Percentiles rank a stretch among this genome's conserved stretches.
phyloP scores from a whole-genome alignment of 2,329 filamentous ascomycete species.

The Escovopsis weberi region DNA sequence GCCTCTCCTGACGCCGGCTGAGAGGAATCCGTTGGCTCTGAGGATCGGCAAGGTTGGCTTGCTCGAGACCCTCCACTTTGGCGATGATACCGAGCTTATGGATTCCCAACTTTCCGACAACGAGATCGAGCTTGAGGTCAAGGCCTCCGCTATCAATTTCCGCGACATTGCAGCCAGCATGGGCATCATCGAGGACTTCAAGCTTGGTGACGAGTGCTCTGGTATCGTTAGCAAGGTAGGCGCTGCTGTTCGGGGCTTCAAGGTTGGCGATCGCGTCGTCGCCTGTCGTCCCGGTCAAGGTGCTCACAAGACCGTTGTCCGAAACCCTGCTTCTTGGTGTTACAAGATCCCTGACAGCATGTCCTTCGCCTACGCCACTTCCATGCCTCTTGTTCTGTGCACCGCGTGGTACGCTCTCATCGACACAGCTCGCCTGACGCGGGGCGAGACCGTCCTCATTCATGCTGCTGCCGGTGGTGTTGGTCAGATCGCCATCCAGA shows the following conservation, averaged over 20 bases:
- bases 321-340: constrained; percentile 13
- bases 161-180: constrained; percentile 20
- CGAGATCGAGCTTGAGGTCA: constrained; percentile 17
- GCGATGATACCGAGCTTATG: constrained; percentile 10
- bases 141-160: constrained; percentile 20
- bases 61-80: constrained; percentile 16
- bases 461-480: constrained; percentile 22
- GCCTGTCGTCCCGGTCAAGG: constrained; percentile 9
- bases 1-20: constrained; percentile 5
- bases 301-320: constrained; percentile 14
- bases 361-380: constrained; percentile 11
- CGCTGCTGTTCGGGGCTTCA: constrained; percentile 9
- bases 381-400: constrained; percentile 12
- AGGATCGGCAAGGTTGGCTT: constrained; percentile 11
- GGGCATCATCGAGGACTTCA: constrained; percentile 11
- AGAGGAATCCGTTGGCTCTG: constrained; percentile 6
- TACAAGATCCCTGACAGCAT: constrained; percentile 15
- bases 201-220: constrained; percentile 13
- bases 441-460: constrained; percentile 19
- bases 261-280: constrained; percentile 19
- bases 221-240: constrained; percentile 10
- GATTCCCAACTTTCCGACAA: constrained; percentile 7
- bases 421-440: constrained; percentile 10
- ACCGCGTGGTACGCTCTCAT: constrained; percentile 16
- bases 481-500: constrained; percentile 23